Conservation (phyloP, 352 stramenopile genomes). For the Phytophthora tubulina region DNA sequence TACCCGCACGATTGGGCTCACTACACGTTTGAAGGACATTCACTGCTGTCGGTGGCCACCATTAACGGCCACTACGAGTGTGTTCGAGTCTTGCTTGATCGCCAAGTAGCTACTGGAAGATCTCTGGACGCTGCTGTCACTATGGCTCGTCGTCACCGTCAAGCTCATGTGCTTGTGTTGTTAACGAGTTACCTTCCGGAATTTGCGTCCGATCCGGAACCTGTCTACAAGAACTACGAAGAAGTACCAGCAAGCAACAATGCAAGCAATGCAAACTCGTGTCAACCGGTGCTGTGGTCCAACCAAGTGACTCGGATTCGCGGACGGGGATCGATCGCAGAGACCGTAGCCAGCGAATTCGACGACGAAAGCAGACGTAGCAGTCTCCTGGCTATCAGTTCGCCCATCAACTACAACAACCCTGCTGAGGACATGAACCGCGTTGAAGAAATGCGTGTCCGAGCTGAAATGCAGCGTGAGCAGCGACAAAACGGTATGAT, state of each 20-base stretch:
- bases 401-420: conserved; percentile 41
- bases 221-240: conserved; percentile 26
- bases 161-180: conserved; percentile 77
- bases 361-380: conserved; percentile 45
- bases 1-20: conserved; percentile 37
- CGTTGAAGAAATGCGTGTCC: conserved; percentile 32
- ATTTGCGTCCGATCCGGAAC: conserved; percentile 45
- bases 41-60: conserved; percentile 68
- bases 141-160: conserved; percentile 56
- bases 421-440: conserved; percentile 18
- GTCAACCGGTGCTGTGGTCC: conserved; percentile 20
- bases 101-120: conserved; percentile 31
- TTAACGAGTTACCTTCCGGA: conserved; percentile 75
- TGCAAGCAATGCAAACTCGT: not conserved
- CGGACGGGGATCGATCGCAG: conserved; percentile 43
- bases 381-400: conserved; percentile 31
- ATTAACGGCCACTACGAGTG: conserved; percentile 80
- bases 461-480: conserved; percentile 49
- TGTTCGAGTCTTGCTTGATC: conserved; percentile 61
- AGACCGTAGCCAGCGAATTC: conserved; percentile 50
- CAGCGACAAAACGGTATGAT: conserved; percentile 45
- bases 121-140: conserved; percentile 63
- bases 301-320: conserved; percentile 18
- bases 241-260: conserved; percentile 9
- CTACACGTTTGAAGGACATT: conserved; percentile 75